Evolutionary conservation across 257 asterid genomes (phyloP).

Genomic region (Fraxinus excelsior): DNA sequence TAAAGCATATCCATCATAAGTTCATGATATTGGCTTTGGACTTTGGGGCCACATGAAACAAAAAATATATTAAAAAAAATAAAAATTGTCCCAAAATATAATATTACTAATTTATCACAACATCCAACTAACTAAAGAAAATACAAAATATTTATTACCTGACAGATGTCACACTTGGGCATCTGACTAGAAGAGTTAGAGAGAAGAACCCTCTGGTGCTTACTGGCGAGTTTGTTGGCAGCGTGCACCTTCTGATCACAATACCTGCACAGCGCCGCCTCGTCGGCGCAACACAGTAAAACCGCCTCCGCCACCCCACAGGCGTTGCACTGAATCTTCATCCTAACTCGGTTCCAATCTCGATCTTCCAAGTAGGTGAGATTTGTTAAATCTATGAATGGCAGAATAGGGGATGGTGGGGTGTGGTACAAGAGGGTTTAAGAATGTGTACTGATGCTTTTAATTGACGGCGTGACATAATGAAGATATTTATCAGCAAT

Average conservation of each 20-base stretch:
- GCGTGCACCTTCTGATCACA: constrained; percentile 83
- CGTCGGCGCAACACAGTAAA: constrained; percentile 87
- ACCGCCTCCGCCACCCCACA: constrained; percentile 80
- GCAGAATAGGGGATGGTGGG: not conserved
- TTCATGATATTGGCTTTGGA: not conserved
- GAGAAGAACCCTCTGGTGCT: constrained; percentile 76
- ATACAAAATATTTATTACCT: constrained; percentile 40
- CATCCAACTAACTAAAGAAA: not conserved
- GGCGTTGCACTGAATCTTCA: constrained; percentile 93
- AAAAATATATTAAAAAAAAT: too few species aligned
- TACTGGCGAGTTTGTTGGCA: constrained; percentile 74
- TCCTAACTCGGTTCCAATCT: constrained; percentile 13
- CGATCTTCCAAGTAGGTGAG: not conserved
- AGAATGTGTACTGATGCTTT: constrained; percentile 3
- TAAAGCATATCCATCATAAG: not conserved
- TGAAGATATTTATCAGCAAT: not conserved
- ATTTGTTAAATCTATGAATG: not conserved
- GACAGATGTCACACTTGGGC: constrained; percentile 92
- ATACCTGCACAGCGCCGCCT: constrained; percentile 74
- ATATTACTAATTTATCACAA: not conserved
- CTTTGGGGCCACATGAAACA: not conserved
- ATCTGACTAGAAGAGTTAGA: constrained; percentile 55
- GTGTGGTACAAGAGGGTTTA: constrained; percentile 2
- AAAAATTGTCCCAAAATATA: not conserved
- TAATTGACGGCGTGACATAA: not conserved